Evolutionary conservation across 495 filamentous ascomycete genomes (phyloP).

Genomic region (Hyaloscypha variabilis): DNA sequence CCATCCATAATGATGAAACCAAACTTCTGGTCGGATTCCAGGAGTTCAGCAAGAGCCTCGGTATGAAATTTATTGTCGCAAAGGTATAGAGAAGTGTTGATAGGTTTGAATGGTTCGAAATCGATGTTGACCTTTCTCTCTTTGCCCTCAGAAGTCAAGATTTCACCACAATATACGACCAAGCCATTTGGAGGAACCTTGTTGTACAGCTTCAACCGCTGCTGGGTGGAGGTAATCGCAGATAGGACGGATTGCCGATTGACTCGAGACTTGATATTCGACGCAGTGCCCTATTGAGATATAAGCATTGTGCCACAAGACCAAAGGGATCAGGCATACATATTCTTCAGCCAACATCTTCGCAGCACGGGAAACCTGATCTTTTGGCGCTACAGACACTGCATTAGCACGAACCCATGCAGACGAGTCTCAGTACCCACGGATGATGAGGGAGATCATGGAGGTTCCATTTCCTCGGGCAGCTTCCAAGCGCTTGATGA

Average conservation of each 20-base stretch:
- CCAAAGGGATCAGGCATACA: constrained; percentile 47
- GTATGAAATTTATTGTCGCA: constrained; percentile 99
- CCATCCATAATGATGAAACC: constrained; percentile 99
- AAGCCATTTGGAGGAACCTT: constrained; percentile 97
- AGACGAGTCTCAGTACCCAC: constrained; percentile 50
- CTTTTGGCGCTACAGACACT: constrained; percentile 77
- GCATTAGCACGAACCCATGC: not conserved
- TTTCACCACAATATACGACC: constrained; percentile 99
- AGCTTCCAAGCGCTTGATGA: constrained; percentile 93
- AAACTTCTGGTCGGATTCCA: constrained; percentile 98
- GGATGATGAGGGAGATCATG: constrained; percentile 99
- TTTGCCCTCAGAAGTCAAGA: constrained; percentile 97
- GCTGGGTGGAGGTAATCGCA: constrained; percentile 98
- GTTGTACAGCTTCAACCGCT: constrained; percentile 97
- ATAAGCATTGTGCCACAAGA: constrained; percentile 28
- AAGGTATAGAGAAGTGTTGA: constrained; percentile 98
- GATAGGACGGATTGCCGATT: constrained; percentile 97
- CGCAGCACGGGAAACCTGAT: constrained; percentile 92
- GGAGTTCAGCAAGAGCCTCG: constrained; percentile 91
- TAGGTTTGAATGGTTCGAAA: constrained; percentile 99
- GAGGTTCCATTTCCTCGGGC: constrained; percentile 94
- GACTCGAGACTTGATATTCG: constrained; percentile 99
- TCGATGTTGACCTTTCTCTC: constrained; percentile 99
- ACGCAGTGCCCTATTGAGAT: constrained; percentile 78
- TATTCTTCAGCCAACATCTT: constrained; percentile 99